phyloP scores from a whole-genome alignment of 139 green algal genomes.

The Chlamydomonas sp. region DNA sequence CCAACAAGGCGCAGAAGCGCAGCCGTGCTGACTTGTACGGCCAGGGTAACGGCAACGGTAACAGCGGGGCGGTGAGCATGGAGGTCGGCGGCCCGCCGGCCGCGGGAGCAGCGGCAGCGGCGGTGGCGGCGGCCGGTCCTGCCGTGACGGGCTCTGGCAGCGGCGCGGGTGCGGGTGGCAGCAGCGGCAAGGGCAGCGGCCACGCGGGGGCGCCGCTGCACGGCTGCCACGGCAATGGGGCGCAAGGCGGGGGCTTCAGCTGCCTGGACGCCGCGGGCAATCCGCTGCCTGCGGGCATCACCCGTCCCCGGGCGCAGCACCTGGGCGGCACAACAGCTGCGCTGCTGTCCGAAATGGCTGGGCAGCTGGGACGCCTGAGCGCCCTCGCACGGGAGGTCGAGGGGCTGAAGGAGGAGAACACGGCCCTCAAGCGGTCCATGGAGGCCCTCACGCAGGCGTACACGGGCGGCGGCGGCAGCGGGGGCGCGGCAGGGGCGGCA shows the following conservation, averaged over 20 bases:
- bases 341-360: conserved; percentile 37
- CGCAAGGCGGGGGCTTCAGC: neutral
- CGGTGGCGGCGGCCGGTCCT: neutral
- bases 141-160: neutral
- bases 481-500: neutral
- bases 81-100: neutral
- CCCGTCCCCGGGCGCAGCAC: conserved; percentile 25
- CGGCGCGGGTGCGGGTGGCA: neutral
- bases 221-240: too few relatives aligned
- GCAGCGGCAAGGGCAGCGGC: neutral
- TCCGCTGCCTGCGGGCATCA: conserved; percentile 35
- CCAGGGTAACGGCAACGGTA: neutral
- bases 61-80: neutral
- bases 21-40: conserved; percentile 3
- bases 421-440: conserved; percentile 23
- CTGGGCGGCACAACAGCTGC: conserved; percentile 18
- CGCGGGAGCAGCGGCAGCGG: neutral
- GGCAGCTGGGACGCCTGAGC: conserved; percentile 23
- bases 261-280: conserved; percentile 16
- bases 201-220: too few relatives aligned
- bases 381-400: conserved; percentile 40
- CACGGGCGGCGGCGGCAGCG: neutral
- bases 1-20: neutral
- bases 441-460: conserved; percentile 21
- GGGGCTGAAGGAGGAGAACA: conserved; percentile 45